A percentile compares a stretch with the other conserved stretches of the same genome.
These are phyloP conservation scores for Pilasporangium apinafurcum DNA, from an alignment of 352 stramenopile genomes.

Conservation along the genomic window DNA sequence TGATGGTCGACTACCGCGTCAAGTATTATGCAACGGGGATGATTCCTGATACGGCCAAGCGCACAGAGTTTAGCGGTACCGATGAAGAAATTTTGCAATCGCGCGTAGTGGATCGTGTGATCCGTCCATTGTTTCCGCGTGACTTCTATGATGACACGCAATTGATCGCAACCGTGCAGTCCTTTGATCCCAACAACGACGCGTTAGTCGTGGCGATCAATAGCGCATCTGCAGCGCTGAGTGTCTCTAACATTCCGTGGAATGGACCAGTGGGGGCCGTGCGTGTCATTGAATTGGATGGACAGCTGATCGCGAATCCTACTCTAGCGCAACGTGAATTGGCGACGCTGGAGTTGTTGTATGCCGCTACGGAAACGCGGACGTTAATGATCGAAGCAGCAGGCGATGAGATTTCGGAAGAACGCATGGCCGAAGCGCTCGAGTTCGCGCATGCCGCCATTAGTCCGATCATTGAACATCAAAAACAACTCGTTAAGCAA, in stretches of 20 bases:
- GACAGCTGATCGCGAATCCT: conserved; percentile 91
- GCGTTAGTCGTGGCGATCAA: conserved; percentile 87
- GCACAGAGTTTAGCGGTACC: conserved; percentile 85
- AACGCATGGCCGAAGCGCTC: conserved; percentile 67
- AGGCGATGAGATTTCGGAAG: conserved; percentile 68
- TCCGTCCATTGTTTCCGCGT: conserved; percentile 92
- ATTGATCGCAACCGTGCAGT: conserved; percentile 88
- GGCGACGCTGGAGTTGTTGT: conserved; percentile 79
- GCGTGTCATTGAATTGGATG: conserved; percentile 76
- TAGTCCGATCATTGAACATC: conserved; percentile 45
- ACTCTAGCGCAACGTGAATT: conserved; percentile 62
- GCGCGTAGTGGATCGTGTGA: conserved; percentile 93
- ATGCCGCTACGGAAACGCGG: conserved; percentile 66
- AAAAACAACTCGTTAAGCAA: conserved; percentile 45
- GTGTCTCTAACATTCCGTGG: conserved; percentile 86
- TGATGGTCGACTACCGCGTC: conserved; percentile 94
- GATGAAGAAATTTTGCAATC: conserved; percentile 96
- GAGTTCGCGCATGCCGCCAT: conserved; percentile 67
- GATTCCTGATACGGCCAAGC: conserved; percentile 85
- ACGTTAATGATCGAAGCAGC: conserved; percentile 88
- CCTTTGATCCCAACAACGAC: conserved; percentile 79
- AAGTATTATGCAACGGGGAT: conserved; percentile 81
- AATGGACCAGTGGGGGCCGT: conserved; percentile 87
- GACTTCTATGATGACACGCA: conserved; percentile 96
- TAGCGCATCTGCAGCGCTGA: conserved; percentile 80